Base-by-base conservation (phyloP, 2,329 filamentous ascomycete species). In the Metarhizium humberi region DNA sequence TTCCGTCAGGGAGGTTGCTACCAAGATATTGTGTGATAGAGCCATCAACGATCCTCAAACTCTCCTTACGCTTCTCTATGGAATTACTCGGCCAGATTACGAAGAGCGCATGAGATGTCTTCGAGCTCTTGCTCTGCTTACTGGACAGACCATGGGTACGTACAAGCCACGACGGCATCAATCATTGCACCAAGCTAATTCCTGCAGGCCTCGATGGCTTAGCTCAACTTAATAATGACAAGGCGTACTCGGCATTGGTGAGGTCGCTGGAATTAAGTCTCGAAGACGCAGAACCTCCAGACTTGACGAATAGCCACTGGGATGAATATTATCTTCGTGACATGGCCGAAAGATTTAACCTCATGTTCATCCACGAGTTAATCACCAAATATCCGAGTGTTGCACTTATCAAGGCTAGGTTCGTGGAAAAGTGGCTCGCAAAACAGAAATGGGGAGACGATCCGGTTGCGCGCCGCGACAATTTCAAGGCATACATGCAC, bases 401-500 rank as follows among this genome's bases (percentile, higher is more conserved):
- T 30, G 78, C 78, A 53, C 70, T 90, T 18, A 71, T 86, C 55
- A 76, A 81, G 65, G 82, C 85, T 42, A 78, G 78, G 6, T 82
- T 92, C 58, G 77, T 92, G 43, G 83, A 86, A 57, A 82, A 81
- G 55, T 92, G 88, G 88, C 77, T 92, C n/a, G 79, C 75, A 38
- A 83, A 81, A 62, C 89, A 91, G 66, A 80, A 82, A 7, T 91
- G 87, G 75, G 87, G 86, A 20, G 72, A 75, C 18, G 70, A 69
- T 1, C 70, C 77, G 2, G 76, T 79, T 54, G 78, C 83, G 57
- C 72, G 76, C 45, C 72, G 71, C n/a, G 69, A 66, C 16, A 83
- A 79, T 60, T 86, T 85, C 62, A 69, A 67, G 25, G 67, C 73
- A 34, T 81, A 83, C 66, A 68, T 78, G 70, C 62, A 72, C 25